Conservation (phyloP, 169 alveolate species). For the Plasmodium yoelii region DNA sequence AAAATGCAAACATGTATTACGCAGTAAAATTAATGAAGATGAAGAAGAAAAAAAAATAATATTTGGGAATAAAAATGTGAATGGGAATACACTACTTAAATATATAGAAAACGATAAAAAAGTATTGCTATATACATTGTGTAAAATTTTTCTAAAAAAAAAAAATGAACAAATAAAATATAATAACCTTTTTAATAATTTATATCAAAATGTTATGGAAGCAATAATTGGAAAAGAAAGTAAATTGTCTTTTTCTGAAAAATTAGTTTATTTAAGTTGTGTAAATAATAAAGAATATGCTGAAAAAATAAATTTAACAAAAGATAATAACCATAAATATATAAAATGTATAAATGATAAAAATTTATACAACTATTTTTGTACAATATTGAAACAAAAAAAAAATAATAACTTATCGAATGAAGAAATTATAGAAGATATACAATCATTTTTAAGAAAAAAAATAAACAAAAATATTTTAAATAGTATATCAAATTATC, state of each 20-base stretch:
- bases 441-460: constrained; percentile 8
- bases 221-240: constrained; percentile 6
- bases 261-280: constrained; percentile 56
- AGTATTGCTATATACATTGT: constrained; percentile 34
- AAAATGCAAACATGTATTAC: too few relatives aligned
- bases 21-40: too few relatives aligned
- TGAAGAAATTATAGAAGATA: constrained; percentile 47
- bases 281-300: constrained; percentile 33
- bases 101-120: constrained; percentile 32
- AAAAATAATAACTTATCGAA: constrained; percentile 34
- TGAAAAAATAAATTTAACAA: constrained; percentile 28
- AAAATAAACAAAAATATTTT: constrained; percentile 9
- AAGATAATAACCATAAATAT: neutral
- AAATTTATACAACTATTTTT: constrained; percentile 36
- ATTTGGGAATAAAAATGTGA: constrained; percentile 28
- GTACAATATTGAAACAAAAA: constrained; percentile 41
- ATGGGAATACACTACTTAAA: constrained; percentile 11
- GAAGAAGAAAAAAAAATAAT: too few relatives aligned
- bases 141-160: constrained; percentile 36
- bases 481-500: constrained; percentile 31
- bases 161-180: neutral
- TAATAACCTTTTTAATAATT: neutral
- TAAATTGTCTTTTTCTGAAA: constrained; percentile 9
- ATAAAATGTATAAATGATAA: constrained; percentile 29
- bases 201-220: constrained; percentile 10